These are phyloP conservation scores for Ramaria sp. DNA, from an alignment of 768 basidiomycete species.

Conservation along the genomic window DNA sequence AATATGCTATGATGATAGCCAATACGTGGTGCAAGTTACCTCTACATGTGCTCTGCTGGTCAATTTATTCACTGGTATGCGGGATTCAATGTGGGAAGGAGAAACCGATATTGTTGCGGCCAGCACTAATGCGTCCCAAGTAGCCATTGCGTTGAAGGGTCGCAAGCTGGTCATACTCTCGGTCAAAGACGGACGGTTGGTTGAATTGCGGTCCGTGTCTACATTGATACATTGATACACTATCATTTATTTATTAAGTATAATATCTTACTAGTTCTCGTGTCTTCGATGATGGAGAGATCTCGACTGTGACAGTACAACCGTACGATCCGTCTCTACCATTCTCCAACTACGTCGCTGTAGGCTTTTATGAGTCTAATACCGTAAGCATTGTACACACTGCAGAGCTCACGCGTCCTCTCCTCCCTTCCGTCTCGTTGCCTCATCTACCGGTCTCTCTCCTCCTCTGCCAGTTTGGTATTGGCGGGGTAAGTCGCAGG, in stretches of 20 bases:
- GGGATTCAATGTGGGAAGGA: slow-evolving; percentile 25
- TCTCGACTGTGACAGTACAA: slow-evolving; percentile 60
- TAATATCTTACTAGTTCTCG: background rate
- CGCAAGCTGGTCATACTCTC: slow-evolving; percentile 43
- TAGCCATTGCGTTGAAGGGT: slow-evolving; percentile 46
- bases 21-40: slow-evolving; percentile 64
- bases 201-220: slow-evolving; percentile 11
- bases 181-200: slow-evolving; percentile 24
- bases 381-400: slow-evolving; percentile 40
- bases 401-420: slow-evolving; percentile 14
- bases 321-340: slow-evolving; percentile 38
- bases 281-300: slow-evolving; percentile 27
- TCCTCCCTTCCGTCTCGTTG: slow-evolving; percentile 30
- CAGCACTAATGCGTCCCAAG: slow-evolving; percentile 56
- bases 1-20: slow-evolving; percentile 14
- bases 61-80: slow-evolving; percentile 29
- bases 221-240: slow-evolving; percentile 26
- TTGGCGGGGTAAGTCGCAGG: slow-evolving; percentile 13
- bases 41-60: slow-evolving; percentile 41
- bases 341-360: slow-evolving; percentile 40
- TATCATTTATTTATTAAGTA: slow-evolving; percentile 11
- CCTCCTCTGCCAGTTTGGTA: slow-evolving; percentile 50
- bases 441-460: slow-evolving; percentile 34
- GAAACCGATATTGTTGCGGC: slow-evolving; percentile 50
- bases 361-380: slow-evolving; percentile 72